Evolutionary conservation across 2,329 filamentous ascomycete genomes (phyloP).

Genomic region (Geosmithia morbida): DNA sequence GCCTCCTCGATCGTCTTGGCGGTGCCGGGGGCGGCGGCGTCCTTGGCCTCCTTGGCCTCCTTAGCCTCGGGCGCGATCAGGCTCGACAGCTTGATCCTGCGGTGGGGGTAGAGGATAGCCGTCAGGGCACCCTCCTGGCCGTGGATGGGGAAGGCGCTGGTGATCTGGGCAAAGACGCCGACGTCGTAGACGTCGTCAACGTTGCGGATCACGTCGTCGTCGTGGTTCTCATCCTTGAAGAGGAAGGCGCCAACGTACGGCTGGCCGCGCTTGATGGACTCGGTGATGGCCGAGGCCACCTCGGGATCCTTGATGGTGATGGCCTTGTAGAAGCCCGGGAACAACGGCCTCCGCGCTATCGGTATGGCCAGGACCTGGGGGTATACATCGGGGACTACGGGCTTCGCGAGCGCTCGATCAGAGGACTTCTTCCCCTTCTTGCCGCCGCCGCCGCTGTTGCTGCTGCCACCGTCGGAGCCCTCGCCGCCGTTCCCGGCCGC

Average conservation of each 20-base stretch:
- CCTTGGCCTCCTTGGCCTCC: conserved; percentile 17
- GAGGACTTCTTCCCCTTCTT: conserved; percentile 56
- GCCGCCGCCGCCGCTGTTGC: conserved; percentile 40
- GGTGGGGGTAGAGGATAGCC: conserved; percentile 89
- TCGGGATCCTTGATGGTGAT: conserved; percentile 91
- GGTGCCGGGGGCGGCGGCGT: conserved; percentile 14
- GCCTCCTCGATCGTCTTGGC: conserved; percentile 37
- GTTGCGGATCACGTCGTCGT: conserved; percentile 86
- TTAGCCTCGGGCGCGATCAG: conserved; percentile 49
- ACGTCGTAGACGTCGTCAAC: conserved; percentile 88
- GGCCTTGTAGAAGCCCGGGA: conserved; percentile 97
- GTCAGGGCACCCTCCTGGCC: conserved; percentile 78
- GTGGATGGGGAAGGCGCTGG: conserved; percentile 82
- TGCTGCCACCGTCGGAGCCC: conserved; percentile 29
- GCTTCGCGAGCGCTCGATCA: conserved; percentile 75
- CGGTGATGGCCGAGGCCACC: conserved; percentile 81
- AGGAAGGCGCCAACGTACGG: conserved; percentile 95
- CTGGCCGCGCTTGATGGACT: conserved; percentile 93
- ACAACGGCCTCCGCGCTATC: conserved; percentile 83
- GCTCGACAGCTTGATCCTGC: conserved; percentile 79
- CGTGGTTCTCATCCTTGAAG: conserved; percentile 90
- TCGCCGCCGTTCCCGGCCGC: conserved; percentile 36
- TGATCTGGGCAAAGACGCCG: conserved; percentile 95
- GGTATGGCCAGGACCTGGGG: conserved; percentile 96
- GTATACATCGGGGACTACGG: conserved; percentile 84